Percentiles rank a stretch among this genome's conserved stretches.
Conservation (phyloP, 2,329 filamentous ascomycete species). For the Cladorrhinum sp. region DNA sequence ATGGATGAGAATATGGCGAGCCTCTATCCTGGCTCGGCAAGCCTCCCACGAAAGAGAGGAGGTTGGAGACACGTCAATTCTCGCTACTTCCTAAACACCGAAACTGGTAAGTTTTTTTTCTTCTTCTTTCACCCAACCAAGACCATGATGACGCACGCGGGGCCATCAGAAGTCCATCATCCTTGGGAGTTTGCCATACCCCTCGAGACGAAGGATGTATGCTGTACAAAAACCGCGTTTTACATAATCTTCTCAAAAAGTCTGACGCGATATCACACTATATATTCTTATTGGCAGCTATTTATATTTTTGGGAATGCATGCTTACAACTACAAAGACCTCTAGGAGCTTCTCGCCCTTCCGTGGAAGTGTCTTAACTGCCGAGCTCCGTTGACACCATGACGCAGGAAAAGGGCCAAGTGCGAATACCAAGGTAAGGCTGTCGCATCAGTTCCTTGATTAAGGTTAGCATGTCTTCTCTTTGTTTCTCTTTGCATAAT, state of each 20-base stretch:
- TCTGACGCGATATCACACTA: slow-evolving; percentile 20
- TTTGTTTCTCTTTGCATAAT: no score
- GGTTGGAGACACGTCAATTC: no score
- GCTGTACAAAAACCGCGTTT: slow-evolving; percentile 50
- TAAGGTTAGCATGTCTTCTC: neutral
- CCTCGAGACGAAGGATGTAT: slow-evolving; percentile 31
- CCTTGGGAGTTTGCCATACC: slow-evolving; percentile 27
- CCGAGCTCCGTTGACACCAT: no score
- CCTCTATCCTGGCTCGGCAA: no score
- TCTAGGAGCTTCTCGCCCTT: no score
- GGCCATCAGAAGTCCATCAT: slow-evolving; percentile 35
- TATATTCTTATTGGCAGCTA: neutral
- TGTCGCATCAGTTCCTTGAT: neutral
- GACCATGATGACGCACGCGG: slow-evolving; percentile 39
- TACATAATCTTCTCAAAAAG: slow-evolving; percentile 37
- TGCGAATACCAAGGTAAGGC: neutral
- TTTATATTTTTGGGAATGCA: neutral
- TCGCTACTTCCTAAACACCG: no score
- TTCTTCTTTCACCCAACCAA: slow-evolving; percentile 8
- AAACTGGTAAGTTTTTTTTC: slow-evolving; percentile 4
- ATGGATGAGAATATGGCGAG: no score
- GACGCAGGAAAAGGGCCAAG: no score
- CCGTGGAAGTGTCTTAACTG: no score
- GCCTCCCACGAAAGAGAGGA: no score
- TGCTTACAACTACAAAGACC: neutral